Evolutionary conservation across 148 eudicot genomes (phyloP).

Genomic region (Amaranthus hypochondriacus): DNA sequence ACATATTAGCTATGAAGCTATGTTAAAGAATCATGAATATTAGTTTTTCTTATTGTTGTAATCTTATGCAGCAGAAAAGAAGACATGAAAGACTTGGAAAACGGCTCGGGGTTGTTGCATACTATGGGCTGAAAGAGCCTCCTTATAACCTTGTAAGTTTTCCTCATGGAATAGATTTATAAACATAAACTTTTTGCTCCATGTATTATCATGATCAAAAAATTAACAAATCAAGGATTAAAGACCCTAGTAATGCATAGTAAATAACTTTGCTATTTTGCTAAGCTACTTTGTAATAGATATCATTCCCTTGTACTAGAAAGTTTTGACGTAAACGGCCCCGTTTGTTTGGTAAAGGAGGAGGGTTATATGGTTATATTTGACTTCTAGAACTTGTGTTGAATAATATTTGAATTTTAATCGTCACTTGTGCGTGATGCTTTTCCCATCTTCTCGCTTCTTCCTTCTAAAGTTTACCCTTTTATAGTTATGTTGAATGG

Average conservation of each 20-base stretch:
- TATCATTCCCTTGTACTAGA: background rate
- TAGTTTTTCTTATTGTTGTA: constrained; percentile 7
- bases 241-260: background rate
- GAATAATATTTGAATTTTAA: too few species aligned
- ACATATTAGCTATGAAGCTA: background rate
- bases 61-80: constrained; percentile 31
- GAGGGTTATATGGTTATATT: too few species aligned
- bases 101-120: constrained; percentile 44
- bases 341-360: too few species aligned
- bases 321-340: too few species aligned
- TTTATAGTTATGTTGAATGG: background rate
- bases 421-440: background rate
- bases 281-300: background rate
- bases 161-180: background rate
- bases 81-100: constrained; percentile 21
- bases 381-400: too few species aligned
- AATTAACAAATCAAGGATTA: background rate
- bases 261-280: background rate
- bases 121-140: constrained; percentile 69
- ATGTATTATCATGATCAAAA: background rate
- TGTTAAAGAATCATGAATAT: background rate
- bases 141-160: constrained; percentile 82
- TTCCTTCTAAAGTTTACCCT: background rate
- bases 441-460: background rate
- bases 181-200: background rate